A percentile compares a stretch with the other conserved stretches of the same genome.
phyloP scores from a whole-genome alignment of 2,329 filamentous ascomycete species.

The Didymosphaeria variabile region DNA sequence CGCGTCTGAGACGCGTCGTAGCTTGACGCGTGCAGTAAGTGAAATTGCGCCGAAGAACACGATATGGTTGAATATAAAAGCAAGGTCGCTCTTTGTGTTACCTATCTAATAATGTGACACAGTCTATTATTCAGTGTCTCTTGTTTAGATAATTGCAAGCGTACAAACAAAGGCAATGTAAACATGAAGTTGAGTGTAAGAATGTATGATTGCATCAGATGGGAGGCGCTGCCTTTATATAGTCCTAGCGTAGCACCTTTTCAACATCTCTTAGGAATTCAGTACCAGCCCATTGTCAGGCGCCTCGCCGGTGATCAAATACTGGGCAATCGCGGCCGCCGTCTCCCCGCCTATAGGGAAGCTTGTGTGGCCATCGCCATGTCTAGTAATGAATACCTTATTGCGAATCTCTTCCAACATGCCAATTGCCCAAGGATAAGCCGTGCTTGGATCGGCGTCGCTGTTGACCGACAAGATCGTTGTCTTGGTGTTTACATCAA shows the following conservation, averaged over 20 bases:
- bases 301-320: conserved; percentile 46
- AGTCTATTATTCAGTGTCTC: no score
- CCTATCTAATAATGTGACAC: background rate
- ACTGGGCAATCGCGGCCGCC: conserved; percentile 40
- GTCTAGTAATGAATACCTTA: conserved; percentile 50
- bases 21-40: background rate
- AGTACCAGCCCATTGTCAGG: conserved; percentile 30
- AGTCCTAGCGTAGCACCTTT: no score
- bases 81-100: background rate
- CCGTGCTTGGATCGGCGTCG: conserved; percentile 53
- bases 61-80: background rate
- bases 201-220: no score
- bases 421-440: conserved; percentile 38
- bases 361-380: conserved; percentile 54
- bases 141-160: no score
- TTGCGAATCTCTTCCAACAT: conserved; percentile 40
- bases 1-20: background rate
- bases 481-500: conserved; percentile 33
- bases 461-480: conserved; percentile 53
- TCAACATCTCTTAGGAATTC: conserved; percentile 5
- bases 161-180: no score
- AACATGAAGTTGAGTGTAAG: no score
- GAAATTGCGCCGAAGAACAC: background rate
- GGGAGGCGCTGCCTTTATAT: no score
- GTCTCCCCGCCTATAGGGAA: conserved; percentile 45